These are phyloP conservation scores for Atkinsonella texensis DNA, from an alignment of 2,329 filamentous ascomycete species.

Conservation along the genomic window DNA sequence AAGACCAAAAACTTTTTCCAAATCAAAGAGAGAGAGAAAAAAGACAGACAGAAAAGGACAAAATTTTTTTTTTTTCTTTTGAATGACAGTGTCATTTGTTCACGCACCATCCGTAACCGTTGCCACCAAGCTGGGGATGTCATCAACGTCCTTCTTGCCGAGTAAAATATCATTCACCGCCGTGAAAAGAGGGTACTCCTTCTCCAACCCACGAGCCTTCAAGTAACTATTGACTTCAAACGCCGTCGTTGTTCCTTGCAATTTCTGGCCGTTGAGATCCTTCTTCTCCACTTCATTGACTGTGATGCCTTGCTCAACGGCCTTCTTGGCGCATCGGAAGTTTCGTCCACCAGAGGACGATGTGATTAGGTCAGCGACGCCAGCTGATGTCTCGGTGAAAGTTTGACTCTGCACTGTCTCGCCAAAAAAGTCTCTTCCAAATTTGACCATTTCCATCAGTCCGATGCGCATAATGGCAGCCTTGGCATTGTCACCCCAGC, in stretches of 20 bases:
- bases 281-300: slow-evolving; percentile 80
- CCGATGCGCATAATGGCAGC: slow-evolving; percentile 97
- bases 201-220: slow-evolving; percentile 62
- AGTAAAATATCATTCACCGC: slow-evolving; percentile 73
- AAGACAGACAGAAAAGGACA: neutral
- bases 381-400: slow-evolving; percentile 93
- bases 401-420: slow-evolving; percentile 70
- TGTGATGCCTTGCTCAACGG: slow-evolving; percentile 63
- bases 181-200: slow-evolving; percentile 85
- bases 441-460: slow-evolving; percentile 91
- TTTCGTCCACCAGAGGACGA: slow-evolving; percentile 87
- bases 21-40: neutral
- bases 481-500: slow-evolving; percentile 98
- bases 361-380: slow-evolving; percentile 91
- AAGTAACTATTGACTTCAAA: slow-evolving; percentile 85
- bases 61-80: too few relatives aligned
- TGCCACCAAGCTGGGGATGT: slow-evolving; percentile 61
- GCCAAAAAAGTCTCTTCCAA: slow-evolving; percentile 86
- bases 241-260: slow-evolving; percentile 89
- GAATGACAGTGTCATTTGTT: neutral
- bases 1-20: neutral
- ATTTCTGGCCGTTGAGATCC: slow-evolving; percentile 91
- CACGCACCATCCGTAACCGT: slow-evolving; percentile 8
- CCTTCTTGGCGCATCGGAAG: slow-evolving; percentile 84
- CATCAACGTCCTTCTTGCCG: slow-evolving; percentile 62